Base-by-base conservation (phyloP, 2,329 filamentous ascomycete genomes). In the Cladophialophora psammophila region DNA sequence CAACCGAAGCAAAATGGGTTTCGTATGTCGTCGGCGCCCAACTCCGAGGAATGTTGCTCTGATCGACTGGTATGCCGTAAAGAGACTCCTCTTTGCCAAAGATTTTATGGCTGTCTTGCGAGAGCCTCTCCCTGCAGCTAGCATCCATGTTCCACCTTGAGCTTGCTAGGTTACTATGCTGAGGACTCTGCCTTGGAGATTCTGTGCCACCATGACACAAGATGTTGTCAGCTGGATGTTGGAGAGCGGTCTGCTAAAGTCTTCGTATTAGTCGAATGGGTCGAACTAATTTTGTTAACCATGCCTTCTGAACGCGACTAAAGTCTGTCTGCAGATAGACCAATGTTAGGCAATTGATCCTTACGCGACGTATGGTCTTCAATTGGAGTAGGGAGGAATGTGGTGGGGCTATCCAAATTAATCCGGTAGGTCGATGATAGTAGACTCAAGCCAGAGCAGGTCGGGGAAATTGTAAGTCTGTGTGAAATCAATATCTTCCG, bases 131-230 rank as follows among this genome's bases (percentile, higher is more conserved):
- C 13, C 63, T 57, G 48, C 63, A 65, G 2, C 45, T 48, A 13
- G 52, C 48, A 18, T 65, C 56, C 34, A 65, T 65, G 32, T 65
- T 60, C 55, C 55, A 65, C 35, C 63, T 60, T 26, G 63, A 65
- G 13, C 10, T 13, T 45, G 34, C 18, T 20, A 9, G 15, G 34
- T 18, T 9, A 2, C 6, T 9, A 7, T 18, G 13, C n/a, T 8
- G 42, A 32, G 20, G 12, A 5, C 12, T 18, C 58, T 26, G 18
- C 4, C 34, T n/a, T 60, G n/a, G 42, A 18, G 12, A n/a, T 4
- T 31, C 13, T 34, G 34, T 31, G 18, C 3, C 18, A 12, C 5
- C 45, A 9, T 26, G 18, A 26, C 42, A 60, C 26, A 65, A 60
- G 48, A 65, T 12, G 35, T 65, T 65, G 48, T 65, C 45, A 1